A percentile compares a stretch with the other conserved stretches of the same genome.
phyloP scores from a whole-genome alignment of 202 grass and related monocot genomes.

The Hordeum pubiflorum region DNA sequence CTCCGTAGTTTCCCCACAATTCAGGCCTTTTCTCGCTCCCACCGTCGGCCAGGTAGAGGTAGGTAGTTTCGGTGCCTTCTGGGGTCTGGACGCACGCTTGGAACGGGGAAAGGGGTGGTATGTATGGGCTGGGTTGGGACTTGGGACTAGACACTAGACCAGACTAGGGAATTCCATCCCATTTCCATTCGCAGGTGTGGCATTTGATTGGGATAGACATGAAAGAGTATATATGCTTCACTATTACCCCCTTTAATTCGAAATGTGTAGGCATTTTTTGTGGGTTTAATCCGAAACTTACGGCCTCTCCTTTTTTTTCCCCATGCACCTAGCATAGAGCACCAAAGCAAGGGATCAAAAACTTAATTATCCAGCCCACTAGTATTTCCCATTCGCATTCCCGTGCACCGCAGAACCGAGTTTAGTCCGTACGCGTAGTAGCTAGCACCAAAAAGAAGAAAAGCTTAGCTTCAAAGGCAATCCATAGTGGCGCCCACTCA shows the following conservation, averaged over 20 bases:
- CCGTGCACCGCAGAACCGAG: neutral
- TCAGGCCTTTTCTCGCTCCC: neutral
- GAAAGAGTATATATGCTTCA: neutral
- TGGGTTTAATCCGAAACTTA: neutral
- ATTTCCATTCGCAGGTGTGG: neutral
- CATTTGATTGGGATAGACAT: neutral
- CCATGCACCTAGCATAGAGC: neutral
- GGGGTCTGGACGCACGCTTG: neutral
- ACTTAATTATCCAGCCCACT: neutral
- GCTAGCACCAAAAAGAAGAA: neutral
- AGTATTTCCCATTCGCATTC: neutral
- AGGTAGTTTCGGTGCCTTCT: neutral
- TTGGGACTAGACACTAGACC: neutral
- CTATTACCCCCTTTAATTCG: neutral
- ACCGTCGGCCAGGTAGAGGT: neutral
- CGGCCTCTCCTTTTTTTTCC: neutral
- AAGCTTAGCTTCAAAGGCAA: neutral
- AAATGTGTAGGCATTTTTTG: neutral
- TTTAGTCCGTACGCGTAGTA: neutral
- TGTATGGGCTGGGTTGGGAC: neutral
- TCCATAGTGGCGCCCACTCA: neutral
- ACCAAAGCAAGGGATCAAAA: neutral
- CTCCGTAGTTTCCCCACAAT: constrained; percentile 22
- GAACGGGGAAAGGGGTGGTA: neutral
- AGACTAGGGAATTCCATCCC: neutral